A percentile compares a stretch with the other conserved stretches of the same genome.
Evolutionary conservation across 2,329 filamentous ascomycete genomes (phyloP).

Genomic region (Immersiporthe knoxdaviesiana): DNA sequence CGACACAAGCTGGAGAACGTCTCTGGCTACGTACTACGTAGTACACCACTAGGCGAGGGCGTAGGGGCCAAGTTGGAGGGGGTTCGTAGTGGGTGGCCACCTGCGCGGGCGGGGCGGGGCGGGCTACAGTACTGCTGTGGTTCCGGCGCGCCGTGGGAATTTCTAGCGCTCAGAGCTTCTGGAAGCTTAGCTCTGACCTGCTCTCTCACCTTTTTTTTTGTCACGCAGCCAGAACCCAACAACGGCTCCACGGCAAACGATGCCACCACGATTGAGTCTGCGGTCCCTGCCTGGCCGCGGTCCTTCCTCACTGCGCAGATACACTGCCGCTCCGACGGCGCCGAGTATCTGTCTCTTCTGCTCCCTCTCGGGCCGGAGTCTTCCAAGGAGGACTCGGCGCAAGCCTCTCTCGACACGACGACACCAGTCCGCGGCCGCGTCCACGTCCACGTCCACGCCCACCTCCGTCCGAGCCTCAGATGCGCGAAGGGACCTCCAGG

Average conservation of each 20-base stretch:
- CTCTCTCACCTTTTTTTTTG: neutral
- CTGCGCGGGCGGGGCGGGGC: neutral
- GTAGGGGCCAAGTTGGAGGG: neutral
- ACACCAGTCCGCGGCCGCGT: slow-evolving; percentile 33
- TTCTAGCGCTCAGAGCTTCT: slow-evolving; percentile 16
- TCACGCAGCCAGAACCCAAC: neutral
- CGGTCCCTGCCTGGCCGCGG: slow-evolving; percentile 33
- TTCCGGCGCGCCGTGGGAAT: slow-evolving; percentile 2
- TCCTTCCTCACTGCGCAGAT: slow-evolving; percentile 21
- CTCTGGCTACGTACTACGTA: neutral
- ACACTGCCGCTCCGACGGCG: slow-evolving; percentile 6
- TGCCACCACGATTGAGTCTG: slow-evolving; percentile 39
- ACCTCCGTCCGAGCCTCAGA: slow-evolving; percentile 31
- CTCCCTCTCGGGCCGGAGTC: slow-evolving; percentile 33
- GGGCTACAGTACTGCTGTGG: neutral
- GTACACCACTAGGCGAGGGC: neutral
- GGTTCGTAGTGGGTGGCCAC: neutral
- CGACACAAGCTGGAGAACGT: too few relatives aligned
- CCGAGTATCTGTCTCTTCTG: slow-evolving; percentile 39
- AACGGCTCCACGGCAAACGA: slow-evolving; percentile 28
- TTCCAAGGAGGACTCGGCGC: slow-evolving; percentile 21
- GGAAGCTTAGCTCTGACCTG: slow-evolving; percentile 13
- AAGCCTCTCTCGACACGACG: slow-evolving; percentile 30
- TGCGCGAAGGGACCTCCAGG: slow-evolving; percentile 58
- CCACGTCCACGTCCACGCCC: slow-evolving; percentile 29